Base-by-base conservation (phyloP, 1,284 basidiomycete genomes). In the Irpex lacteus region DNA sequence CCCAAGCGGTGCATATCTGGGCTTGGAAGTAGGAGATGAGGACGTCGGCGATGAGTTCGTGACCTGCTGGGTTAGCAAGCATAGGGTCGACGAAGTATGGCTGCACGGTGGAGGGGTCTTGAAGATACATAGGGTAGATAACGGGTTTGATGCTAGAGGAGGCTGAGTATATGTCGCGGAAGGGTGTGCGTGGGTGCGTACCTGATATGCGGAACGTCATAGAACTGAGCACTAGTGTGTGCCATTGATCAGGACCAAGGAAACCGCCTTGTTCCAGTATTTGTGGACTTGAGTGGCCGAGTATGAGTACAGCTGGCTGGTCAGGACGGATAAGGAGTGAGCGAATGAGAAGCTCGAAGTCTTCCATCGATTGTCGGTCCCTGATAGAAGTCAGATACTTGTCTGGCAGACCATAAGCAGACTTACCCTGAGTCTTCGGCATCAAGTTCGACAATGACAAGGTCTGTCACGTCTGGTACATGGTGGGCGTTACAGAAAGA, bases 371-470 rank as follows among this genome's bases (percentile, higher is more conserved):
- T 60, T 86, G 83, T 47, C 82, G 78, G 70, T 92, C 88, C 62
- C 93, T 71, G 4, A 11, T 26, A 44, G 26, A 7, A 50, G 4
- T 57, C 53, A 21, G 47, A 37, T 52, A 8, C 11, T 34, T n/a
- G 9, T 52, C 21, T 59, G 67, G 38, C 47, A 15, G 26, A 60
- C 44, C 37, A 15, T 8, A 13, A 11, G 26, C 3, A 2, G 26
- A 82, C 93, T 75, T 73, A 95, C 92, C 90, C 87, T 50, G 87
- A 83, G 74, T 98, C 96, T 55, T 95, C 92, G 1, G 88, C 85
- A 74, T 98, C 96, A 55, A 98, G 91, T 73, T 98, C 96, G 66
- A 98, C 80, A 69, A 98, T 94, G 61, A 98, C 90, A 62, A 98
- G 82, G 81, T 98, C 96, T 3, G 94, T 94, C 53, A 88, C 80